Percentiles rank a stretch among this genome's conserved stretches.
These are phyloP conservation scores for Ophiostoma perfectum DNA, from an alignment of 2,329 filamentous ascomycete species.

Conservation along the genomic window DNA sequence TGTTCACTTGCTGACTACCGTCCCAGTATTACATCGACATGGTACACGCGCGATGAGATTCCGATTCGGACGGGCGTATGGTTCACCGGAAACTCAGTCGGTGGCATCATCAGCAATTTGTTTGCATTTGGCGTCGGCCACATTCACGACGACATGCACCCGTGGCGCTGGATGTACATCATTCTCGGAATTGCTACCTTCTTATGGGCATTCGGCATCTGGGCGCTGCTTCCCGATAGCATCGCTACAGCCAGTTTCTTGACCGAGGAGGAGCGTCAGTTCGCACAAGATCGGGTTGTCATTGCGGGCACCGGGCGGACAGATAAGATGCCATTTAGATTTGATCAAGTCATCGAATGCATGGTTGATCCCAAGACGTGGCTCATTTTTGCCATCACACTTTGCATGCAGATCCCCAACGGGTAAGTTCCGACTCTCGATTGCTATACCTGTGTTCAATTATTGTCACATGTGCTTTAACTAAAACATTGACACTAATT, in stretches of 20 bases:
- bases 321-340: not conserved
- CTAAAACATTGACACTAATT: not conserved
- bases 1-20: not conserved
- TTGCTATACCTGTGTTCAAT: not conserved
- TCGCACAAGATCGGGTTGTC: conserved; percentile 3
- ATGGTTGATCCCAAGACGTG: conserved; percentile 10
- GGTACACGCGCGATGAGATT: conserved; percentile 12
- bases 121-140: conserved; percentile 13
- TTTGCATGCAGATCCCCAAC: conserved; percentile 15
- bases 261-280: not conserved
- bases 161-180: conserved; percentile 14
- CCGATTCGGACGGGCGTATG: conserved; percentile 3
- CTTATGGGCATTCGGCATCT: conserved; percentile 10
- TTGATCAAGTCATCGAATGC: not conserved
- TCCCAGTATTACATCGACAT: conserved; percentile 1
- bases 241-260: conserved; percentile 5
- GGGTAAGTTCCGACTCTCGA: not conserved
- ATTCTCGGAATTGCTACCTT: conserved; percentile 5
- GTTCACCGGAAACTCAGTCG: conserved; percentile 12
- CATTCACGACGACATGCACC: conserved; percentile 9
- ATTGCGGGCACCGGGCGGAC: conserved; percentile 11
- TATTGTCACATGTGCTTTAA: not conserved
- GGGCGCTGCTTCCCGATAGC: conserved; percentile 2
- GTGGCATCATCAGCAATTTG: conserved; percentile 6
- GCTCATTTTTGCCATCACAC: conserved; percentile 12